Base-by-base conservation (phyloP, 2,329 filamentous ascomycete species). In the Hirsutella thompsonii region DNA sequence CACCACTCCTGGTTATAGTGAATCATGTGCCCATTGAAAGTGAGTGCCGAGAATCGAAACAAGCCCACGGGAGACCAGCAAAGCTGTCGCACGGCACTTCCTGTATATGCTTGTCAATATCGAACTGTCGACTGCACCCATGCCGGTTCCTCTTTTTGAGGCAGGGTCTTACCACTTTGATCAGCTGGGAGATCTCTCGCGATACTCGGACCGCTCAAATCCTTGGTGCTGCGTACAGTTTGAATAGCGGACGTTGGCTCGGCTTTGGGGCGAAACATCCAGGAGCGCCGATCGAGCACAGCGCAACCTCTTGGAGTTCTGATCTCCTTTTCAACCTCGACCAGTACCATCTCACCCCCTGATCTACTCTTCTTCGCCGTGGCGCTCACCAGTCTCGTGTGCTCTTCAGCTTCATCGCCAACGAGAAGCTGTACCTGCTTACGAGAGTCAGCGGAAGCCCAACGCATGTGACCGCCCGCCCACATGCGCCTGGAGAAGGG, bases 11-110 rank as follows among this genome's bases (percentile, higher is more conserved):
- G 69, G 53, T 88, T 83, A 50, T 90, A 81, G 58, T 94, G 88
- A 41, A 94, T 93, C 48, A 77, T 79, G 58, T 94, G 88, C 0
- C 77, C 84, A 55, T 94, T 94, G 65, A 88, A 88, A 0, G 85
- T 93, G 33, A 94, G 64, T 0, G 85, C 85, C 1, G 82, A 88
- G 65, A 88, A 94, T 16, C 84, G 76, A 60, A 92, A 93, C 1
- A 94, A 69, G 2, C 62, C 66, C 0, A 64, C 61, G 0, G 66
- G 59, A 0, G 69, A 72, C 67, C 65, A 70, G 18, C 51, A 50
- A 4, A 69, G 40, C 13, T 55, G 53, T 9, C 66, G 53, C 1
- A 46, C 35, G 32, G 46, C 48, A 2, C 37, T 55, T 55, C 9
- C 14, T 29, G 19, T 19, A 47, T 23, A 47, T 45, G 6, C 10